Evolutionary conservation across 164 flowering plant genomes (phyloP).

Genomic region (Magnolia sinica): DNA sequence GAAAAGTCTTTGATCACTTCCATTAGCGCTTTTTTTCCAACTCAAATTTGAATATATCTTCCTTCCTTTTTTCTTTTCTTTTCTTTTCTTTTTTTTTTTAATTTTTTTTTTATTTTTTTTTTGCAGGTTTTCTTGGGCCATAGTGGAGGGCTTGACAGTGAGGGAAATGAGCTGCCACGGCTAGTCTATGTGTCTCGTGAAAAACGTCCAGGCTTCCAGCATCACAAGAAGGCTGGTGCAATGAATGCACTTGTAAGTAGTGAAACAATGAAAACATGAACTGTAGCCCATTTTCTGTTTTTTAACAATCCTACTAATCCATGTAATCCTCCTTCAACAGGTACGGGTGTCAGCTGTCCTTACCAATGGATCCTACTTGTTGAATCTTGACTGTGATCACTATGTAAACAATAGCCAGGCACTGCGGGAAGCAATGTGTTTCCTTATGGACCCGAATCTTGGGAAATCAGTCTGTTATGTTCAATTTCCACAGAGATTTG

Average conservation of each 20-base stretch:
- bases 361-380: conserved; percentile 58
- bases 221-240: conserved; percentile 67
- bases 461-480: conserved; percentile 61
- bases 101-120: not conserved
- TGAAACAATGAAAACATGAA: not conserved
- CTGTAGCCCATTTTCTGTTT: not conserved
- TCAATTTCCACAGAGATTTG: conserved; percentile 66
- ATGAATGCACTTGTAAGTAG: conserved; percentile 61
- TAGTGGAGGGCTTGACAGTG: conserved; percentile 44
- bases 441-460: conserved; percentile 59
- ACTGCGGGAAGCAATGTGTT: conserved; percentile 67
- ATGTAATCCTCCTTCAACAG: conserved; percentile 7
- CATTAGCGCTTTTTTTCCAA: not conserved
- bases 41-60: not conserved
- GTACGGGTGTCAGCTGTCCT: conserved; percentile 60
- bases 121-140: conserved; percentile 49
- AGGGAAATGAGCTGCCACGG: conserved; percentile 49
- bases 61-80: not conserved
- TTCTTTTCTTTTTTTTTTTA: too few species aligned
- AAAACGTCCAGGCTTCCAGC: conserved; percentile 57
- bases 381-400: conserved; percentile 74
- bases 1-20: not conserved
- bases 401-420: conserved; percentile 71
- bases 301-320: not conserved
- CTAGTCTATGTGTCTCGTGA: conserved; percentile 58